Percentiles rank a stretch among this genome's conserved stretches.
phyloP scores from a whole-genome alignment of 768 basidiomycete genomes.

The Leccinum truebloodii region DNA sequence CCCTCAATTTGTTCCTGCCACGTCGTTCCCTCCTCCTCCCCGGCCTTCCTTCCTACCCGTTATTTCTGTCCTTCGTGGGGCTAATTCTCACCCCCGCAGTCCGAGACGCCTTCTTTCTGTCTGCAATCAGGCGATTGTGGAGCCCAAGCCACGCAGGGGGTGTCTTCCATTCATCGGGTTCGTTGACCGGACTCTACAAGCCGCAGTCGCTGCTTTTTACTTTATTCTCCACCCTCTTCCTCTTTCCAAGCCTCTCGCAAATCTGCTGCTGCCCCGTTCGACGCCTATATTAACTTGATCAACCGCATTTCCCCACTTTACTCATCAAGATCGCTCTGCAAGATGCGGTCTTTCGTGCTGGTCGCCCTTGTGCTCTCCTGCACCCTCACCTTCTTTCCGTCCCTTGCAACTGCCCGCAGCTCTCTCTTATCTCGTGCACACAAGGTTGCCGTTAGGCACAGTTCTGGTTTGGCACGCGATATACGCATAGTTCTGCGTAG shows the following conservation, averaged over 20 bases:
- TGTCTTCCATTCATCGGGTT: constrained; percentile 18
- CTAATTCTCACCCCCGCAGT: constrained; percentile 14
- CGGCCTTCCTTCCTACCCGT: background rate
- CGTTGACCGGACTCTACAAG: constrained; percentile 27
- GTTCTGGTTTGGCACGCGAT: constrained; percentile 64
- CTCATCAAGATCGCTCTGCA: constrained; percentile 5
- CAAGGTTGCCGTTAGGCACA: constrained; percentile 55
- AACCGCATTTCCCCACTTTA: background rate
- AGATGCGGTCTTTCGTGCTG: constrained; percentile 31
- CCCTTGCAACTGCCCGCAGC: constrained; percentile 23
- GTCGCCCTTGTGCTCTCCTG: constrained; percentile 35
- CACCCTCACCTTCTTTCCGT: constrained; percentile 27
- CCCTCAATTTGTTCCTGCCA: background rate
- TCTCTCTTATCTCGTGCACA: constrained; percentile 49
- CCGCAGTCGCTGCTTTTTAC: constrained; percentile 12
- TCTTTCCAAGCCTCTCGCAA: background rate
- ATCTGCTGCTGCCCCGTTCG: background rate
- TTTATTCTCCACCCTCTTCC: constrained; percentile 9
- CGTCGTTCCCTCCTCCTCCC: background rate
- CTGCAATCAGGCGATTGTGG: constrained; percentile 11
- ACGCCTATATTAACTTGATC: constrained; percentile 3
- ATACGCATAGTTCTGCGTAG: constrained; percentile 64
- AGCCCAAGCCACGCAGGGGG: constrained; percentile 17
- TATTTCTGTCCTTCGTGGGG: constrained; percentile 12
- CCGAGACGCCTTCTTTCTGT: constrained; percentile 9